Conservation (phyloP, 2,329 filamentous ascomycete genomes). For the Ophiocordyceps camponoti-rufipedis region DNA sequence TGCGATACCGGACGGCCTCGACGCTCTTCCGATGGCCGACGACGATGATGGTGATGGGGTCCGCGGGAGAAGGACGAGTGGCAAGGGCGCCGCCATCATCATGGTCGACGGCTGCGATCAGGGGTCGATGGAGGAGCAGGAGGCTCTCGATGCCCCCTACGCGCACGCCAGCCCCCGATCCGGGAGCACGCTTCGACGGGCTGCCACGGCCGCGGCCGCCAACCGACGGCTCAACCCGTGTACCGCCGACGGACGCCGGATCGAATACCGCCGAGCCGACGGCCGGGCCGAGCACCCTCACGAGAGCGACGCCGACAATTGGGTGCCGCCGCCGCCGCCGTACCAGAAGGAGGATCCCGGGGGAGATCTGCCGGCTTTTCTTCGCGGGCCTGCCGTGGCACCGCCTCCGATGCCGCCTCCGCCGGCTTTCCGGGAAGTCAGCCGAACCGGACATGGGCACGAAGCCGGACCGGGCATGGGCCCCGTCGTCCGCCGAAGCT, state of each 20-base stretch:
- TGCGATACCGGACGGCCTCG: neutral
- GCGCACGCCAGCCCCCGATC: constrained; percentile 56
- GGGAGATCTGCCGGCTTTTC: constrained; percentile 32
- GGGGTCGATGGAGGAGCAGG: constrained; percentile 33
- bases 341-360: constrained; percentile 49
- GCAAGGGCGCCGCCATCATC: no score
- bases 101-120: constrained; percentile 23
- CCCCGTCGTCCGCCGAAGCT: neutral
- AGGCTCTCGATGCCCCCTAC: constrained; percentile 53
- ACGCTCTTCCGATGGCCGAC: constrained; percentile 11
- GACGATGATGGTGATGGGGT: constrained; percentile 30
- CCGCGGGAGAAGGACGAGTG: constrained; percentile 18
- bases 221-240: constrained; percentile 49
- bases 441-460: no score
- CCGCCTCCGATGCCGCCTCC: constrained; percentile 11
- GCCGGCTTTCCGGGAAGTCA: neutral
- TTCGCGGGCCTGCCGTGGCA: constrained; percentile 28
- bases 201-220: constrained; percentile 58
- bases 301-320: constrained; percentile 76
- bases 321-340: constrained; percentile 71
- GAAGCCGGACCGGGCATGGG: no score
- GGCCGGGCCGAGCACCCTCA: constrained; percentile 58
- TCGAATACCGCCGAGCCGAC: constrained; percentile 50
- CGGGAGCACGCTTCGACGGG: constrained; percentile 49
- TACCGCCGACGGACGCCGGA: constrained; percentile 30